Evolutionary conservation across 192 early-diverging fungal species (phyloP), one percentile per base, ranked within the genome.

Genomic region (Coemansia guatemalensis): DNA sequence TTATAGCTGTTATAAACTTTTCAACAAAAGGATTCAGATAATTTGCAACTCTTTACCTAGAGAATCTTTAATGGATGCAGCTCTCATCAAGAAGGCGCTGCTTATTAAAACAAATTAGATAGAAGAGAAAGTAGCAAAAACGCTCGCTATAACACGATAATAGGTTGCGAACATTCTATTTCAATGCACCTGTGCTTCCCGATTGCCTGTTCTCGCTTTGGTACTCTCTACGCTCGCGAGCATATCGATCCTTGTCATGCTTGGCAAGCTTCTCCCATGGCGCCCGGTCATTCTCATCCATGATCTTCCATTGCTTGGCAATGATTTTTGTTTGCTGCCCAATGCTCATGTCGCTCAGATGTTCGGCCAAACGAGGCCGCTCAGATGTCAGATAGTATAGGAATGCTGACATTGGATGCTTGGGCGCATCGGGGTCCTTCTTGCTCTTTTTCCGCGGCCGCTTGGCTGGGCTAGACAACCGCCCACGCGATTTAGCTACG

Each of bases 361-460:
- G 77, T 47, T 79, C 73, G 11, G 88, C 82, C 44, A 89, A 84
- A 6, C 84, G 54, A 8, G 87, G 86, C 24, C 92, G 80, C 56
- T 88, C 87, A 1, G 86, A 82, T 5, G 83, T 85, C 51, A 90
- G 70, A 62, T 88, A 94, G 65, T 87, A 93, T 44, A 94, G 69
- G 71, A 92, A 94, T 14, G 88, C 90, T 3, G 91, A 91, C 84
- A 92, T 92, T 47, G 92, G 91, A 66, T 94, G 92, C 60, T 92
- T 92, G 49, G 92, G 92, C 1, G 86, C 88, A 68, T 82, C 80
- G 1, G 90, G 90, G 56, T 91, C 87, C 65, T 90, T 88, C 58
- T 78, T 78, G 48, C 75, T 77, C 64, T 89, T 93, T 72, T 89
- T 92, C 25, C 86, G 83, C 21, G 83, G 48, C 20, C 78, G 60